These are phyloP conservation scores for Pisolithus thermaeus DNA, from an alignment of 1,284 basidiomycete species.

Conservation along the genomic window DNA sequence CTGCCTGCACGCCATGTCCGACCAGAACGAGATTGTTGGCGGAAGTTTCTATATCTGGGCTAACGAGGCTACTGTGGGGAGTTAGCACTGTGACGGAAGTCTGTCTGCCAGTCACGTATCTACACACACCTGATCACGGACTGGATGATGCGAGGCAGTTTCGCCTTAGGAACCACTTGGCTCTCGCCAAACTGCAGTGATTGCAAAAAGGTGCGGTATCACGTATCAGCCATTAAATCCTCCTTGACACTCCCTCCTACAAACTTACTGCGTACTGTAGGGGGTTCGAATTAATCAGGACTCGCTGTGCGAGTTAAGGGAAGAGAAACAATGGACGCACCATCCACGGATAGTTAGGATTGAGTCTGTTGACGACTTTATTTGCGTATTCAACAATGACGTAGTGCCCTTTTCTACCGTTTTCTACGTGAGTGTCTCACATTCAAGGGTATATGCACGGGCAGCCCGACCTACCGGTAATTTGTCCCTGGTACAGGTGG, in stretches of 20 bases:
- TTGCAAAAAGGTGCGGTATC: constrained; percentile 16
- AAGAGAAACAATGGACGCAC: constrained; percentile 35
- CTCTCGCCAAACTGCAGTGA: constrained; percentile 68
- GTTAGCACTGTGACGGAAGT: constrained; percentile 7
- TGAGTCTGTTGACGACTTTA: constrained; percentile 56
- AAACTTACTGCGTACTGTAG: constrained; percentile 58
- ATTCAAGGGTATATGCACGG: background rate
- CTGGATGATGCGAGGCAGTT: constrained; percentile 67
- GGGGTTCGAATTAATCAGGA: background rate
- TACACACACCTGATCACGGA: constrained; percentile 60
- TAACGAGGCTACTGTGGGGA: constrained; percentile 56
- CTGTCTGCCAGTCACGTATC: background rate
- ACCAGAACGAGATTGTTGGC: constrained; percentile 74
- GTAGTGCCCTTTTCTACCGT: constrained; percentile 68
- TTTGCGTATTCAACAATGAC: constrained; percentile 76
- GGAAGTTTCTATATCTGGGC: constrained; percentile 71
- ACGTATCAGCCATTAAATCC: constrained; percentile 11
- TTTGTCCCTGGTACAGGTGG: constrained; percentile 78
- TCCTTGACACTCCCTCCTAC: background rate
- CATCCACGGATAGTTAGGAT: constrained; percentile 63
- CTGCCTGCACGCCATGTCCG: constrained; percentile 55
- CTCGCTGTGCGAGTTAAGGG: background rate
- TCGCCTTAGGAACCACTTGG: constrained; percentile 62
- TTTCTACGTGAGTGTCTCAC: constrained; percentile 3
- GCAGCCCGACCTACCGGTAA: constrained; percentile 51